These are phyloP conservation scores for Acanthamoeba quina DNA, from an alignment of 208 protist species.

Conservation along the genomic window DNA sequence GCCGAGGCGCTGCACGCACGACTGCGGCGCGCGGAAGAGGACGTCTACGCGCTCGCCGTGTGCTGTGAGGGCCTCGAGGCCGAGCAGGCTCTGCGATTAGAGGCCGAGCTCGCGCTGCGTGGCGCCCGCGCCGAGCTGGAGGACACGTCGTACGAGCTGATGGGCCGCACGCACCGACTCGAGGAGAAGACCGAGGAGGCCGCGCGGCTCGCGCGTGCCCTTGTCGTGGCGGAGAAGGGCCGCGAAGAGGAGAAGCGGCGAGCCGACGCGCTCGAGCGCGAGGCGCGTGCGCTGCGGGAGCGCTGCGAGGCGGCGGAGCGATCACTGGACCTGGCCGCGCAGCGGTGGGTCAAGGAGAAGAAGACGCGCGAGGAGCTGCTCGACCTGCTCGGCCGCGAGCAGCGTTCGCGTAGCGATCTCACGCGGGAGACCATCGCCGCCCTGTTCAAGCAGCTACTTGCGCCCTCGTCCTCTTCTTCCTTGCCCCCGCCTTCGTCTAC, in stretches of 20 bases:
- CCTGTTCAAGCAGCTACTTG: constrained; percentile 10
- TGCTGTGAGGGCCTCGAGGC: neutral
- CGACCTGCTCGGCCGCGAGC: constrained; percentile 2
- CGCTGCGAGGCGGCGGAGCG: constrained; percentile 4
- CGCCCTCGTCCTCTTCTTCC: neutral
- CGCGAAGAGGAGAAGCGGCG: neutral
- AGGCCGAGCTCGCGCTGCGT: neutral
- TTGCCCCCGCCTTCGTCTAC: neutral
- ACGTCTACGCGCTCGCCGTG: neutral
- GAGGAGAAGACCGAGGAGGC: constrained; percentile 18
- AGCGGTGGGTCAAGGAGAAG: constrained; percentile 33
- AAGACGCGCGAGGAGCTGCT: neutral
- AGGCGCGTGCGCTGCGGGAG: neutral
- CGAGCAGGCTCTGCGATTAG: neutral
- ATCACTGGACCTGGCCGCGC: neutral
- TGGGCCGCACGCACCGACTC: neutral
- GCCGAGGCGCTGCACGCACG: neutral
- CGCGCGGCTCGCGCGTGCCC: neutral
- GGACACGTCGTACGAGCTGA: constrained; percentile 29
- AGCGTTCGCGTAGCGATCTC: neutral
- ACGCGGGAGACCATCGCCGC: neutral
- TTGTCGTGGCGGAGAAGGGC: neutral
- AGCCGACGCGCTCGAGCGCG: constrained; percentile 1
- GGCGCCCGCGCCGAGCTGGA: neutral
- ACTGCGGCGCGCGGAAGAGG: neutral